A percentile compares a stretch with the other conserved stretches of the same genome.
These are phyloP conservation scores for Euclidium syriacum DNA, from an alignment of 345 rosid genomes.

Conservation along the genomic window DNA sequence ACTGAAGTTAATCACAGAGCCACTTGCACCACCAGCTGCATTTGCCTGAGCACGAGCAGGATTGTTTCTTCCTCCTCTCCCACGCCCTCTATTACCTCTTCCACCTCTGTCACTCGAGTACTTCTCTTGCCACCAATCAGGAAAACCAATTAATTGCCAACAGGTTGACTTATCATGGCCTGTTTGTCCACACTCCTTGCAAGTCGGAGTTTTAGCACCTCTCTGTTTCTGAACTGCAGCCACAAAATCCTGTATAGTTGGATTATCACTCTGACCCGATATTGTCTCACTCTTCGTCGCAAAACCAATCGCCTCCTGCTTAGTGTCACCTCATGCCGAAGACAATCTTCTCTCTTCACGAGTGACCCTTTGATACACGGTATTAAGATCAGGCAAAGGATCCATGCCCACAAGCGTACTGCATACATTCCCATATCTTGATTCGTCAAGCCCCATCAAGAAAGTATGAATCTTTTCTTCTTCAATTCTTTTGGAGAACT, in stretches of 20 bases:
- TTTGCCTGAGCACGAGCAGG: no score
- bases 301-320: no score
- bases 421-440: not conserved
- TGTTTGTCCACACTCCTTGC: not conserved
- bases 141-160: not conserved
- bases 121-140: no score
- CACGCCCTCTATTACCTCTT: not conserved
- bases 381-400: not conserved
- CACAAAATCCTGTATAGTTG: no score
- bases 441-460: not conserved
- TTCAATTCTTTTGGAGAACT: not conserved
- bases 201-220: not conserved
- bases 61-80: no score
- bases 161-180: not conserved
- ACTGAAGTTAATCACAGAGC: no score
- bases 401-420: not conserved
- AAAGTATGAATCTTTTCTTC: not conserved
- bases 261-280: no score
- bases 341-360: no score
- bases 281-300: no score
- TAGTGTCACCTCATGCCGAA: no score
- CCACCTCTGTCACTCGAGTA: not conserved
- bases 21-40: no score
- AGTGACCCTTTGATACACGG: not conserved
- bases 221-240: no score